A percentile compares a stretch with the other conserved stretches of the same genome.
phyloP scores from a whole-genome alignment of 768 basidiomycete genomes.

The Gyrodon lividus region DNA sequence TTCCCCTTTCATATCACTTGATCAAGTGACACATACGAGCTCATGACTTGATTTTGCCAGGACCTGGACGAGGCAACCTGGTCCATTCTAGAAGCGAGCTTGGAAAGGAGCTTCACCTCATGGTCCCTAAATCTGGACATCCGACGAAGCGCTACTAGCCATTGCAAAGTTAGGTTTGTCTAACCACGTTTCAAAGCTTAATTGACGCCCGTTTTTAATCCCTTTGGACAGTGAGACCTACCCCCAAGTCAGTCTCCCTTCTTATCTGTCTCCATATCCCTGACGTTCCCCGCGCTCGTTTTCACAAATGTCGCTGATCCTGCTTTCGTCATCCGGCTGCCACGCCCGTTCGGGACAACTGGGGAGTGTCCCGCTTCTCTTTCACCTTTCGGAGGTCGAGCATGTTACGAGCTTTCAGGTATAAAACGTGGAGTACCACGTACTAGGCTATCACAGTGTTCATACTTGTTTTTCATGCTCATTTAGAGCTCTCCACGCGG shows the following conservation, averaged over 20 bases:
- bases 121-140: background rate
- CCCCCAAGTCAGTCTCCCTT: background rate
- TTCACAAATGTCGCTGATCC: background rate
- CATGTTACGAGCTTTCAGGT: background rate
- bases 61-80: background rate
- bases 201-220: background rate
- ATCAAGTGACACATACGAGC: conserved; percentile 9
- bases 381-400: background rate
- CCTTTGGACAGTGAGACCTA: background rate
- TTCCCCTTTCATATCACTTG: conserved; percentile 17
- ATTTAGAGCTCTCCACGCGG: background rate
- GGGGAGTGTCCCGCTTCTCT: background rate
- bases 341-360: background rate
- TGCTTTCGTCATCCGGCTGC: background rate
- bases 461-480: background rate
- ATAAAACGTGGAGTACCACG: background rate
- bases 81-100: background rate
- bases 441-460: background rate
- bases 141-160: background rate
- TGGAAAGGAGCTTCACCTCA: background rate
- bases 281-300: background rate
- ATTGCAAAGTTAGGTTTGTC: conserved; percentile 1
- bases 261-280: background rate
- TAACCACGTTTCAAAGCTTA: background rate
- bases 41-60: background rate